phyloP scores from a whole-genome alignment of 2,329 filamentous ascomycete species.

The Diaporthe eres region DNA sequence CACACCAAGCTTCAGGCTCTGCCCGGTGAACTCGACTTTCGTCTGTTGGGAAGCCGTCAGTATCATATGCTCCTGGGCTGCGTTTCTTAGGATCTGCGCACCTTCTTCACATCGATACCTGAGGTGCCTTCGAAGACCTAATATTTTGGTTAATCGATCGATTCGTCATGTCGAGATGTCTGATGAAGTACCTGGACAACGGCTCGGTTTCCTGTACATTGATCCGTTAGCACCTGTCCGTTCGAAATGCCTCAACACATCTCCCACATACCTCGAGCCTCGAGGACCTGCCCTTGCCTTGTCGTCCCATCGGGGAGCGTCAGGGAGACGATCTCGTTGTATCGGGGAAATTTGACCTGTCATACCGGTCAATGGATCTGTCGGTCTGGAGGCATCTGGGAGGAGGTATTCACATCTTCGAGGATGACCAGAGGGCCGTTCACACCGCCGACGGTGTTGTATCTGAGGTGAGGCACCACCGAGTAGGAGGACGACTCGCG shows the following conservation, averaged over 20 bases:
- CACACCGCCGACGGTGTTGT: conserved; percentile 98
- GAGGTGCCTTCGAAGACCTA: conserved; percentile 98
- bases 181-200: conserved; percentile 83
- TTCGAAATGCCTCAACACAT: conserved; percentile 38
- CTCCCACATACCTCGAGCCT: conserved; percentile 84
- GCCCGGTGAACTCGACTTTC: conserved; percentile 95
- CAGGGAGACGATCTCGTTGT: conserved; percentile 97
- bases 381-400: conserved; percentile 41
- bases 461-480: conserved; percentile 77
- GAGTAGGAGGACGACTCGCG: conserved; percentile 72
- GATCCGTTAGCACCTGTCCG: conserved; percentile 24
- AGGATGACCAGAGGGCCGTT: conserved; percentile 98
- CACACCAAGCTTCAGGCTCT: conserved; percentile 98
- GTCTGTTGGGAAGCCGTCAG: conserved; percentile 70
- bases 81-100: conserved; percentile 54
- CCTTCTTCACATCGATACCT: conserved; percentile 99
- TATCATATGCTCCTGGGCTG: not conserved
- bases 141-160: conserved; percentile 48
- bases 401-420: conserved; percentile 76
- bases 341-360: conserved; percentile 96
- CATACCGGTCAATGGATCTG: conserved; percentile 45
- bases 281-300: conserved; percentile 94
- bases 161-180: conserved; percentile 29
- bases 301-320: conserved; percentile 96
- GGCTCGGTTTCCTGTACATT: conserved; percentile 82